Conservation (phyloP, 768 basidiomycete genomes). For the Termitomyces sp. region DNA sequence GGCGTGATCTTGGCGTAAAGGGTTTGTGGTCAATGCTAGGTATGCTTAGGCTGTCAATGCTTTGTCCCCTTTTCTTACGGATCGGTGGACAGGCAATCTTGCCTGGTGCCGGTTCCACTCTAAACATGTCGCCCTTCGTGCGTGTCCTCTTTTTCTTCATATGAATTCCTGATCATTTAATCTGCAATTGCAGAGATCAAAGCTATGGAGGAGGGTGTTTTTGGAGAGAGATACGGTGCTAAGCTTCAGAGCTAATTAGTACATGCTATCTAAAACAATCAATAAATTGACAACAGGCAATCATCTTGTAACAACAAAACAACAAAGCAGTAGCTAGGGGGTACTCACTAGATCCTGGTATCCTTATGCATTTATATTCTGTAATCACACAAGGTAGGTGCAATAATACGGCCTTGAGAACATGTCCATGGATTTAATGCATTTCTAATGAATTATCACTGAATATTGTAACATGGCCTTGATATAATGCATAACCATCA, state of each 20-base stretch:
- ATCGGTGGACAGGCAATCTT: constrained; percentile 36
- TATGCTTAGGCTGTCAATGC: constrained; percentile 10
- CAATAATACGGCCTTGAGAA: too few relatives aligned
- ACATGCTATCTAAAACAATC: neutral
- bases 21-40: constrained; percentile 60
- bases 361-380: too few relatives aligned
- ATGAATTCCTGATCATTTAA: neutral
- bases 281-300: neutral
- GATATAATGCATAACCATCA: too few relatives aligned
- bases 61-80: neutral
- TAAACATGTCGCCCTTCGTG: constrained; percentile 57
- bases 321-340: neutral
- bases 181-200: constrained; percentile 11
- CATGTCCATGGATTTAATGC: too few relatives aligned
- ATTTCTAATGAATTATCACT: too few relatives aligned
- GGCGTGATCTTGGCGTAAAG: constrained; percentile 42
- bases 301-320: too few relatives aligned
- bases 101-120: constrained; percentile 55
- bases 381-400: too few relatives aligned
- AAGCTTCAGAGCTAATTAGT: neutral
- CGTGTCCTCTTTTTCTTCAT: constrained; percentile 18
- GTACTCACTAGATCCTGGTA: too few relatives aligned
- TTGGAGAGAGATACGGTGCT: constrained; percentile 14
- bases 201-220: constrained; percentile 14
- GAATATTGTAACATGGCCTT: too few relatives aligned